Conservation (phyloP, 2,329 filamentous ascomycete genomes). For the Trichoderma endophyticum region DNA sequence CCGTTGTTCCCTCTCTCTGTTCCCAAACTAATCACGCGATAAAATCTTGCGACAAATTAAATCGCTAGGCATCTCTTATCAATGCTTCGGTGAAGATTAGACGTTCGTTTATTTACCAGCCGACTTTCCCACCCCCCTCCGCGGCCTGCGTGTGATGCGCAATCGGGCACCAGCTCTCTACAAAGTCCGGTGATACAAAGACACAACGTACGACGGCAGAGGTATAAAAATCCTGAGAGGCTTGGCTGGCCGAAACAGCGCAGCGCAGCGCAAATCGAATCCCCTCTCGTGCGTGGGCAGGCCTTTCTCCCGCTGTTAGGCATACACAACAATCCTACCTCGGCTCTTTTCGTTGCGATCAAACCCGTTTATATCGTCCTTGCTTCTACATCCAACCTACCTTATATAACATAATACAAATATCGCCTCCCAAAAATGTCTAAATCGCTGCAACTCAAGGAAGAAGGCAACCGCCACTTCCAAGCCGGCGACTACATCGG, state of each 20-base stretch:
- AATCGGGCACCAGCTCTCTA: background rate
- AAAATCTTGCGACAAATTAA: background rate
- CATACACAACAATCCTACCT: background rate
- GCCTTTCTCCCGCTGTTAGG: background rate
- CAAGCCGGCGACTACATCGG: constrained; percentile 59
- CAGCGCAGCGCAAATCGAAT: background rate
- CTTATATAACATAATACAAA: background rate
- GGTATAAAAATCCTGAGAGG: background rate
- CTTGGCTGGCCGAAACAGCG: background rate
- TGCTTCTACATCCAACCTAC: background rate
- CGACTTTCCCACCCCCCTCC: background rate
- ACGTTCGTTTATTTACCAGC: background rate
- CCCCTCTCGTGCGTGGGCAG: background rate
- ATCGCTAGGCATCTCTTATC: background rate
- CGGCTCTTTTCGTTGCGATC: background rate
- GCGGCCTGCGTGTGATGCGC: background rate
- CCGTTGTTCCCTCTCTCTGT: background rate
- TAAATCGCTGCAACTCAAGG: constrained; percentile 45
- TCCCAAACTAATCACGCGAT: background rate
- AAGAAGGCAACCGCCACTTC: constrained; percentile 64
- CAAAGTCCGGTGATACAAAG: background rate
- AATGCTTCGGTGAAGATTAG: background rate
- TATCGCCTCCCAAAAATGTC: constrained; percentile 27
- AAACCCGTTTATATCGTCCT: background rate
- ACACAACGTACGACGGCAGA: background rate